These are phyloP conservation scores for Macrocybe gigantea DNA, from an alignment of 768 basidiomycete species.

Conservation along the genomic window DNA sequence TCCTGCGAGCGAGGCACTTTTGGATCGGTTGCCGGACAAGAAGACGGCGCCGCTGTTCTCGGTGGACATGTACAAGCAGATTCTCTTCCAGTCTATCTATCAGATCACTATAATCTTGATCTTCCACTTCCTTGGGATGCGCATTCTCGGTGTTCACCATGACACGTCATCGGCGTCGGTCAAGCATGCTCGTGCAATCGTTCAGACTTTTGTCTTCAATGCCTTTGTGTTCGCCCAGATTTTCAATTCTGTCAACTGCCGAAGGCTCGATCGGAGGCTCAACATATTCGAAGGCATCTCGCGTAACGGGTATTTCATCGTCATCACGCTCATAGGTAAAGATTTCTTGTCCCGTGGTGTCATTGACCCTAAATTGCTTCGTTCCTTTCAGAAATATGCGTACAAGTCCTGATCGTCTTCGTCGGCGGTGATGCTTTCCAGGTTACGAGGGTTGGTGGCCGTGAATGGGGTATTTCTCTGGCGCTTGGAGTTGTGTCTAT, in stretches of 20 bases:
- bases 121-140: conserved; percentile 79
- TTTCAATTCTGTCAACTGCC: conserved; percentile 90
- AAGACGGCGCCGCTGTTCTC: conserved; percentile 86
- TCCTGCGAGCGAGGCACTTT: conserved; percentile 73
- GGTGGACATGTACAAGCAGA: conserved; percentile 96
- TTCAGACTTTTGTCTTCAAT: conserved; percentile 93
- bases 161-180: conserved; percentile 20
- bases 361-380: background rate
- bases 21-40: conserved; percentile 89
- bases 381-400: conserved; percentile 60
- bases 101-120: conserved; percentile 80
- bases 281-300: conserved; percentile 86
- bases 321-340: conserved; percentile 80
- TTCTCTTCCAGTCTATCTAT: conserved; percentile 82
- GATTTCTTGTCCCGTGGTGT: conserved; percentile 13
- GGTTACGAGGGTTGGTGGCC: conserved; percentile 70
- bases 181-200: conserved; percentile 34
- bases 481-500: conserved; percentile 84
- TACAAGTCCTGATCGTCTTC: conserved; percentile 86
- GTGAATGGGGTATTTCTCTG: conserved; percentile 92
- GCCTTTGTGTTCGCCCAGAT: conserved; percentile 98
- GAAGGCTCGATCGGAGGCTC: conserved; percentile 76
- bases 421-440: conserved; percentile 90
- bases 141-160: conserved; percentile 57
- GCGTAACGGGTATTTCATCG: conserved; percentile 79